Base-by-base conservation (phyloP, 371 early-diverging fungal species). In the Mucor irregularis region DNA sequence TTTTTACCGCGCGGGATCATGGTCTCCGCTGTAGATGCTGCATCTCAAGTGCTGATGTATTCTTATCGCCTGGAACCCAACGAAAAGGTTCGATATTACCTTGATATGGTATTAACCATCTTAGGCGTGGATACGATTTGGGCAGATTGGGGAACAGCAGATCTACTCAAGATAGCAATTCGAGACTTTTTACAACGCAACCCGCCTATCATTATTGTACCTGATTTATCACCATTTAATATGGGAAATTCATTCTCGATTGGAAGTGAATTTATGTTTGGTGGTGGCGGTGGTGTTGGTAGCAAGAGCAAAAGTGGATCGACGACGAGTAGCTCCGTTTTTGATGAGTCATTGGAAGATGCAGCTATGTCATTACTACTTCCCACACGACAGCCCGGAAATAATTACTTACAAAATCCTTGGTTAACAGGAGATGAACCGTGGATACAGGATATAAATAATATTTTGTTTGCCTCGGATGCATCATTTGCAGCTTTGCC, bases 41-140 rank as follows among this genome's bases (percentile, higher is more conserved):
- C 48, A 5, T 25, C 44, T 4, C 58, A 52, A 17, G 38, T 63
- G 7, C 25, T 58, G 28, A 63, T 63, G 63, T 53, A 63, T 31
- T 22, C 49, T 7, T 58, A 58, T 25, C 40, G 28, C 35, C 16
- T 58, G 7, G 57, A 57, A 30, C 26, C 13, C 11, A 46, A 43
- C 1, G n/a, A 43, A 9, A 10, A 30, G 2, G 21, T 44, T 22
- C 47, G 58, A 25, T 29, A 63, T 19, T 43, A 63, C 25, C 22
- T 63, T 21, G 54, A 58, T 11, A 22, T 49, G 30, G 37, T 47
- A 24, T 33, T 48, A 22, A 31, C 10, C 2, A 43, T 63, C 13
- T 30, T 58, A 14, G 24, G 17, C 29, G 34, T 30, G 11, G 44
- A 49, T 6, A 21, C 9, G 0, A 31, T 58, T n/a, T 58, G 63